phyloP scores from a whole-genome alignment of 495 filamentous ascomycete genomes.

The Podospora sp. region DNA sequence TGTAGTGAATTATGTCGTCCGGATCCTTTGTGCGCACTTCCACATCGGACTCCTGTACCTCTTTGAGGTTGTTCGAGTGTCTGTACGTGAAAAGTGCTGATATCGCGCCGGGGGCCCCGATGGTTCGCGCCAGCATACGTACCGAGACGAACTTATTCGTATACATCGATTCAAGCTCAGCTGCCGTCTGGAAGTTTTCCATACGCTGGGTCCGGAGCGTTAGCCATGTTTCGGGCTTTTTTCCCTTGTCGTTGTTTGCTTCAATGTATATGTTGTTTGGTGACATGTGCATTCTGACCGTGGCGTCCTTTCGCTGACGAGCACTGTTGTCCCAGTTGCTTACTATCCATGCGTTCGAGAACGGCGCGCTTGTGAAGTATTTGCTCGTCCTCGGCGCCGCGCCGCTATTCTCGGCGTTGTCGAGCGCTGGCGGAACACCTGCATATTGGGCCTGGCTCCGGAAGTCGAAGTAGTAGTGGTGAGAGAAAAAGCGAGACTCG shows the following conservation, averaged over 20 bases:
- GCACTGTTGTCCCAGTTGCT: conserved; percentile 59
- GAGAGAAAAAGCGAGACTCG: conserved; percentile 57
- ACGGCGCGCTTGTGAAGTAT: conserved; percentile 44
- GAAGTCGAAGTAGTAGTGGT: conserved; percentile 72
- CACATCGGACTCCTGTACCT: conserved; percentile 73
- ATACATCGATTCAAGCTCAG: conserved; percentile 63
- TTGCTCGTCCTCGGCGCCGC: conserved; percentile 40
- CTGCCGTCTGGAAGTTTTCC: conserved; percentile 59
- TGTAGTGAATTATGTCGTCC: conserved; percentile 61
- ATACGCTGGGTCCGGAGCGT: conserved; percentile 64
- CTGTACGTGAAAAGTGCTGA: conserved; percentile 72
- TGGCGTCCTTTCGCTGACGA: conserved; percentile 41
- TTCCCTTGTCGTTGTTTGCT: conserved; percentile 38
- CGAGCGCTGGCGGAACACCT: conserved; percentile 41
- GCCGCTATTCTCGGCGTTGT: conserved; percentile 30
- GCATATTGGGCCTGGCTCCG: conserved; percentile 50
- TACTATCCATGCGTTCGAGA: conserved; percentile 58
- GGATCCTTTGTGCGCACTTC: conserved; percentile 70
- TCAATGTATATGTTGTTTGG: conserved; percentile 68
- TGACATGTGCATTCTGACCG: conserved; percentile 61
- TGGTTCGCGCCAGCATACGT: conserved; percentile 60
- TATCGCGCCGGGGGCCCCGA: conserved; percentile 61
- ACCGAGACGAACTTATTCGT: conserved; percentile 60
- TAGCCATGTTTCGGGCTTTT: conserved; percentile 54
- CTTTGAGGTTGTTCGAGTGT: conserved; percentile 32